Evolutionary conservation across 768 basidiomycete genomes (phyloP).

Genomic region (Termitomyces sp.): DNA sequence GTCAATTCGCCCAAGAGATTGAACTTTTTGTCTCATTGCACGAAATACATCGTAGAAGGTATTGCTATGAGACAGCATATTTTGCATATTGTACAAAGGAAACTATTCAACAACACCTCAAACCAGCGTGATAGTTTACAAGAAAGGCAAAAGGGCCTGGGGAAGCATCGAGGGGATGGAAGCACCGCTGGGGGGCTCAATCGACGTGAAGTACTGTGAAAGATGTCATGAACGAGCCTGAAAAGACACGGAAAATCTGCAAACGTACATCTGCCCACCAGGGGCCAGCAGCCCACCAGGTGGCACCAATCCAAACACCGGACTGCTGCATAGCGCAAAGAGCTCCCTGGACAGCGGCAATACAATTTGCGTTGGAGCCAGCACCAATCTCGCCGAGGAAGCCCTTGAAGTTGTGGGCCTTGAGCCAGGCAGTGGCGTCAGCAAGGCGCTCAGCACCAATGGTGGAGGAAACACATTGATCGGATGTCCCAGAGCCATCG

Average conservation of each 20-base stretch:
- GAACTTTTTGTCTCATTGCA: background rate
- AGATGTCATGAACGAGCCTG: slow-evolving; percentile 1
- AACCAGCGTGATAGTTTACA: slow-evolving; percentile 25
- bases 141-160: slow-evolving; percentile 49
- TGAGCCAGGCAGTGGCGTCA: slow-evolving; percentile 53
- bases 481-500: slow-evolving; percentile 53
- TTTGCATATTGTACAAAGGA: background rate
- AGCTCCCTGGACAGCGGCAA: slow-evolving; percentile 47
- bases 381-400: slow-evolving; percentile 63
- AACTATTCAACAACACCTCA: background rate
- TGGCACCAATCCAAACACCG: slow-evolving; percentile 50
- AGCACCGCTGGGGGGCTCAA: slow-evolving; percentile 55
- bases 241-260: background rate
- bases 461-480: slow-evolving; percentile 50
- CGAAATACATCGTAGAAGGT: background rate
- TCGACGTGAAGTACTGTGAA: slow-evolving; percentile 51
- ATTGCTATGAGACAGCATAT: background rate
- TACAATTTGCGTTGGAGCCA: slow-evolving; percentile 40
- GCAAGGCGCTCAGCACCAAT: slow-evolving; percentile 56
- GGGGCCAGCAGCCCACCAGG: slow-evolving; percentile 61
- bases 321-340: slow-evolving; percentile 55
- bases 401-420: slow-evolving; percentile 55
- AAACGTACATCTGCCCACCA: slow-evolving; percentile 53
- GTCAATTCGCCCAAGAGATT: background rate
- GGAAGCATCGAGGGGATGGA: slow-evolving; percentile 51